These are phyloP conservation scores for Fagopyrum homotropicum DNA, from an alignment of 148 eudicot species.

Conservation along the genomic window DNA sequence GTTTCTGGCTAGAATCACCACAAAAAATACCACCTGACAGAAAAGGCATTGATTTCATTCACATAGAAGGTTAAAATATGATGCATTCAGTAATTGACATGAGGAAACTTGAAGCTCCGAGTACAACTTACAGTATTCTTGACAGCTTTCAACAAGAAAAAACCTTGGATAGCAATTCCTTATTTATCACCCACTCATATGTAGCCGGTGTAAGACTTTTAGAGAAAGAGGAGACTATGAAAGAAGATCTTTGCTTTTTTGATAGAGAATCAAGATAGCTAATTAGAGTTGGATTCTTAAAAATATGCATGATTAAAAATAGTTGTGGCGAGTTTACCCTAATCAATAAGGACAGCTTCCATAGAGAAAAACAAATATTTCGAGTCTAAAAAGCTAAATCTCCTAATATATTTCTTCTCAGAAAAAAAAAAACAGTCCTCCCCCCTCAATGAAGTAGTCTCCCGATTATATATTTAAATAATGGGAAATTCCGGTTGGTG, in stretches of 20 bases:
- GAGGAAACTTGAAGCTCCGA: background rate
- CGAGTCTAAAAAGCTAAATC: background rate
- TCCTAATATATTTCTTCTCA: background rate
- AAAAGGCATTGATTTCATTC: background rate
- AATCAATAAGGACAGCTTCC: background rate
- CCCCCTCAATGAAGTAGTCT: background rate
- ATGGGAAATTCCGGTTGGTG: too few relatives aligned
- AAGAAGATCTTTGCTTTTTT: background rate
- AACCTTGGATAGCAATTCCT: background rate
- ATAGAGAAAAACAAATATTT: background rate
- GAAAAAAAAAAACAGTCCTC: background rate
- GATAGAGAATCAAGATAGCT: background rate
- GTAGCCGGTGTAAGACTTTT: background rate
- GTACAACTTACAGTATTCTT: background rate
- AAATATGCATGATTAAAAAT: background rate
- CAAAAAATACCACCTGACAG: background rate
- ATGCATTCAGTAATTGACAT: background rate
- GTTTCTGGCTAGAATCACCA: background rate
- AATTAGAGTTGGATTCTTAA: background rate
- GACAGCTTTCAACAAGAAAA: background rate
- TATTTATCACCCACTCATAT: background rate
- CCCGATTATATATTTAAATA: too few relatives aligned
- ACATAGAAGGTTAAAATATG: background rate
- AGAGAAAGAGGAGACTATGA: background rate
- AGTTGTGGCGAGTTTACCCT: background rate